Evolutionary conservation across 176 grass and related monocot genomes (phyloP).

Genomic region (Phoenix roebelenii): DNA sequence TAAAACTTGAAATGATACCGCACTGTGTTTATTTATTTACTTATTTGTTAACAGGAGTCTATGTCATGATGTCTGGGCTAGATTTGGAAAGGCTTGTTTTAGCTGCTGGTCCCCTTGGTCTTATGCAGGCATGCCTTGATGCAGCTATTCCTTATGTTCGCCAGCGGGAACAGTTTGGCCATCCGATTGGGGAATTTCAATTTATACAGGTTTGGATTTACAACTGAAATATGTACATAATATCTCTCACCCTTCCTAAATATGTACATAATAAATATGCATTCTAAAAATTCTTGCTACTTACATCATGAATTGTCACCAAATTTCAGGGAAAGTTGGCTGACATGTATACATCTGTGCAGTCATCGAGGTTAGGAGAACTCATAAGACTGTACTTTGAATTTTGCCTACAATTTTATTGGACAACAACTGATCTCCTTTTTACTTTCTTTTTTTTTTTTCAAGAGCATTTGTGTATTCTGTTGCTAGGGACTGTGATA

Average conservation of each 20-base stretch:
- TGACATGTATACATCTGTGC: constrained; percentile 95
- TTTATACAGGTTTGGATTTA: constrained; percentile 58
- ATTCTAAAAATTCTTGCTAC: neutral
- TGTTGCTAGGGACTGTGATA: constrained; percentile 89
- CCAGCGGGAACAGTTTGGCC: constrained; percentile 84
- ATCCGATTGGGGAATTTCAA: constrained; percentile 92
- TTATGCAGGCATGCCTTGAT: constrained; percentile 98
- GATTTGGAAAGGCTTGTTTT: constrained; percentile 95
- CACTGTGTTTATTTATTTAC: neutral
- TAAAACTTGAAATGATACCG: no score
- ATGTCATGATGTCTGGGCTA: constrained; percentile 98
- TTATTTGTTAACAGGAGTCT: constrained; percentile 54
- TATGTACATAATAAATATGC: no score
- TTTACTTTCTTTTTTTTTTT: constrained; percentile 14
- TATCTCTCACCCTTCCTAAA: neutral
- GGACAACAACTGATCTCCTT: constrained; percentile 15
- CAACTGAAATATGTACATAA: no score
- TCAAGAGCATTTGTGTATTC: constrained; percentile 93
- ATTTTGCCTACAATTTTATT: constrained; percentile 14
- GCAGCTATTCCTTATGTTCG: constrained; percentile 77
- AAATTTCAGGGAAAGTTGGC: constrained; percentile 74
- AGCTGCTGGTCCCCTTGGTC: constrained; percentile 78
- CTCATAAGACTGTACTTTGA: no score
- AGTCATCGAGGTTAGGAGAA: constrained; percentile 65
- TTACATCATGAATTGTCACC: constrained; percentile 6